Base-by-base conservation (phyloP, 2,329 filamentous ascomycete genomes). In the Hypomyces rosellus region DNA sequence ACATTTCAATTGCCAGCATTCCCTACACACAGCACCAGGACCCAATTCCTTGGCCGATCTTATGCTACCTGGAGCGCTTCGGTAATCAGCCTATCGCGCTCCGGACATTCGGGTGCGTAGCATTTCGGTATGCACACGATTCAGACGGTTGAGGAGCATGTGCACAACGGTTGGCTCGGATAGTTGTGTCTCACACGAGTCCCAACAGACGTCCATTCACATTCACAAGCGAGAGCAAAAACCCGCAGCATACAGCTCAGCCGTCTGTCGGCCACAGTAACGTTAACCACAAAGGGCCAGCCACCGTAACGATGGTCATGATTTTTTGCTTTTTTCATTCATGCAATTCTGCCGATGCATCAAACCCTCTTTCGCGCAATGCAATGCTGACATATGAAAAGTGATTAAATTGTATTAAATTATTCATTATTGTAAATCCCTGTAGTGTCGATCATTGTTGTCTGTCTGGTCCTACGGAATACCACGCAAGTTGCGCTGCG, bases 91-190 rank as follows among this genome's bases (percentile, higher is more conserved):
- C 25, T 51, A 47, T 39, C 39, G 18, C 34, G 34, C 39, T 22
- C 39, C 18, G 16, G 39, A 13, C 39, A 42, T 22, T 13, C 15
- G 20, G 39, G 39, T 42, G 16, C 39, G 39, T 18, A 38, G 18
- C 25, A 12, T 20, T 16, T 18, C 45, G 42, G 36, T 16, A 38
- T 38, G 36, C 36, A 38, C 36, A 43, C 39, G 50, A 43, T 34
- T 20, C 20, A 20, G 42, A 41, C 18, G 25, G 25, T 30, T 30
- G 25, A 6, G 34, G 25, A 6, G 34, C 39, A 18, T 14, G 8
- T 38, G 46, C 34, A 30, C 25, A 30, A 30, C 45, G 49, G 49
- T 48, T 51, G 49, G 49, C 45, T 51, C 49, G 49, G 49, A 16
- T 51, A 40, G 30, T 46, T 36, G 14, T 36, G 25, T 48, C 14